Evolutionary conservation across 345 rosid genomes (phyloP), one percentile per base, ranked within the genome.

Genomic region (Garcia nutans): DNA sequence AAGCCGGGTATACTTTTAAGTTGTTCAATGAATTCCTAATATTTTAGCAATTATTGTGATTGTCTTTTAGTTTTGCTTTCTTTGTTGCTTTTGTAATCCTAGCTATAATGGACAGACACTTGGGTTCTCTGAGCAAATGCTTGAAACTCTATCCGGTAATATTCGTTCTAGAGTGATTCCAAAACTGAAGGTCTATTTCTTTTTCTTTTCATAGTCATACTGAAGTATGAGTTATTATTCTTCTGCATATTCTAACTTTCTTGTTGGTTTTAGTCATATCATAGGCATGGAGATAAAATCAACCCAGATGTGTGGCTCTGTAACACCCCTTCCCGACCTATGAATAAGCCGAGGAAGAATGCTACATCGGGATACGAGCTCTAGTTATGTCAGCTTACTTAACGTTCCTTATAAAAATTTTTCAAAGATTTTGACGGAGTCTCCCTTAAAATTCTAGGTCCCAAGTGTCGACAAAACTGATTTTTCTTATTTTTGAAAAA

Each of bases 231-330:
- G n/a, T 28, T 76, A 63, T 75, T 73, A 58, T 70, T 75, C 22
- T 59, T 71, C 26, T 44, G 22, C 71, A 65, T 60, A 66, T 58
- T 75, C 62, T 47, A 55, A 62, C 28, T 19, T 69, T 70, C 63
- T 69, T 26, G 70, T 81, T 57, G 71, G 74, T 82, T 79, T 88
- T n/a, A 96, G 98, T 68, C 93, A 15, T 93, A 93, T 85, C 93
- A 89, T 72, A 87, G 92, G 65, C 86, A 76, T 84, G 87, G 85
- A 69, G 97, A 90, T 58, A 73, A 84, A 44, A 72, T 90, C 68
- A 85, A 82, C 58, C 99, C 99, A 69, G 97, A 96, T 84, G 98
- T 92, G 81, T 96, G 97, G 97, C n/a, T n/a, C n/a, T n/a, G n/a
- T n/a, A n/a, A n/a, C n/a, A n/a, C n/a, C n/a, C n/a, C n/a, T n/a